A percentile compares a stretch with the other conserved stretches of the same genome.
Conservation (phyloP, 148 eudicot genomes). For the Selenicereus undatus region DNA sequence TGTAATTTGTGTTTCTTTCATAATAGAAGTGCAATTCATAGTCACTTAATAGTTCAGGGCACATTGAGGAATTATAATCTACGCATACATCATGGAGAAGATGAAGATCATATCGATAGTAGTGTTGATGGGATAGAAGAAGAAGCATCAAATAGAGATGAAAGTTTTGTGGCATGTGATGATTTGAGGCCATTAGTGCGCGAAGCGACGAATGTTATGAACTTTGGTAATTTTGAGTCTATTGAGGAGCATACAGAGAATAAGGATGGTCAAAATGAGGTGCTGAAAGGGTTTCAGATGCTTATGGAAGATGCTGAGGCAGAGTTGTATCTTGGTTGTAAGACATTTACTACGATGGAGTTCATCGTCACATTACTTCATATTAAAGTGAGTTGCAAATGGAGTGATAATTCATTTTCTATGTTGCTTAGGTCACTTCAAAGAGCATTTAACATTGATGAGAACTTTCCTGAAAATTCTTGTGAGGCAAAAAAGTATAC, state of each 20-base stretch:
- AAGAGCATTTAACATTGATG: constrained; percentile 2
- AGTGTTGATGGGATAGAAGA: neutral
- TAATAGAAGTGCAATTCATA: neutral
- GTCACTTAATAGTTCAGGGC: neutral
- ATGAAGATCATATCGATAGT: neutral
- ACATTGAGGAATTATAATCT: neutral
- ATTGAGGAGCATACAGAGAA: neutral
- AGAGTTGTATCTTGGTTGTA: constrained; percentile 15
- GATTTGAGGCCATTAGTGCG: constrained; percentile 12
- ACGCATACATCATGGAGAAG: constrained; percentile 12
- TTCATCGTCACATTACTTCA: constrained; percentile 9
- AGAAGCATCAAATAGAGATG: neutral
- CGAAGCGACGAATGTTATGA: constrained; percentile 4
- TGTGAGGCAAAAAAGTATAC: constrained; percentile 17
- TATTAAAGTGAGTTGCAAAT: constrained; percentile 4
- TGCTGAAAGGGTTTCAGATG: neutral
- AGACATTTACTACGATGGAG: constrained; percentile 13
- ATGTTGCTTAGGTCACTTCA: constrained; percentile 14
- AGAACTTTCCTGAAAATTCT: constrained; percentile 10
- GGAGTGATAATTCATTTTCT: constrained; percentile 12
- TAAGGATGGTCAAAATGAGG: neutral
- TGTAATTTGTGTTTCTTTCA: neutral
- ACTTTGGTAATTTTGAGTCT: neutral
- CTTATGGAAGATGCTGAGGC: constrained; percentile 12
- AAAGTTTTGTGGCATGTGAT: neutral